Evolutionary conservation across 495 filamentous ascomycete species (phyloP), one percentile per base, ranked within the genome.

Genomic region (Astrocystis sublimbata): DNA sequence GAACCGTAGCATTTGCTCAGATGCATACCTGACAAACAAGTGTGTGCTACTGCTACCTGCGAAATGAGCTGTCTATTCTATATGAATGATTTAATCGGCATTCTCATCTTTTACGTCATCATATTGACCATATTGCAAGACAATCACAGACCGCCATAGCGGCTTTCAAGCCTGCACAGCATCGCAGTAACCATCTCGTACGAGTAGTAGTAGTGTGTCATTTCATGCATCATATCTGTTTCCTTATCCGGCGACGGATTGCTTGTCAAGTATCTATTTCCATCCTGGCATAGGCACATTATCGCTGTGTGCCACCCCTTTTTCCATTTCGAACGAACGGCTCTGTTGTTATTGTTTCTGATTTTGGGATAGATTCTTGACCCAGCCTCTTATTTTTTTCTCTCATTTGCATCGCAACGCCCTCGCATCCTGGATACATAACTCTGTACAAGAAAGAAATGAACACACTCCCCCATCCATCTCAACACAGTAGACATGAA

Each of bases 191-290:
- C 30, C 46, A 60, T 51, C 17, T 33, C 40, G 51, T 41, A 42
- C 57, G 57, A 61, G 33, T 35, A 28, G 51, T 52, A 26, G 41
- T 43, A 36, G 63, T 58, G 42, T 64, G 58, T 53, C 65, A 63
- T 66, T 70, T 72, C 57, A 43, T 67, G 61, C 69, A 51, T 63
- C 42, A 65, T 64, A 46, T 67, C 52, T 66, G 56, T 66, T 62
- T 64, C 65, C 53, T 63, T 62, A 72, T 72, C 70, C 70, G 70
- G 70, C 58, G 70, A 68, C 70, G 68, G 70, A 72, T 70, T 68
- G 64, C 67, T 63, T 64, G 65, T 70, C 58, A 66, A 68, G 65
- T 68, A 38, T 72, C 68, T 72, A 72, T 70, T 64, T 72, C 68
- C 67, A 72, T 70, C 67, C 59, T 61, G 65, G 58, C 60, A 49